Conservation (phyloP, 768 basidiomycete species). For the Termitomyces sp. region DNA sequence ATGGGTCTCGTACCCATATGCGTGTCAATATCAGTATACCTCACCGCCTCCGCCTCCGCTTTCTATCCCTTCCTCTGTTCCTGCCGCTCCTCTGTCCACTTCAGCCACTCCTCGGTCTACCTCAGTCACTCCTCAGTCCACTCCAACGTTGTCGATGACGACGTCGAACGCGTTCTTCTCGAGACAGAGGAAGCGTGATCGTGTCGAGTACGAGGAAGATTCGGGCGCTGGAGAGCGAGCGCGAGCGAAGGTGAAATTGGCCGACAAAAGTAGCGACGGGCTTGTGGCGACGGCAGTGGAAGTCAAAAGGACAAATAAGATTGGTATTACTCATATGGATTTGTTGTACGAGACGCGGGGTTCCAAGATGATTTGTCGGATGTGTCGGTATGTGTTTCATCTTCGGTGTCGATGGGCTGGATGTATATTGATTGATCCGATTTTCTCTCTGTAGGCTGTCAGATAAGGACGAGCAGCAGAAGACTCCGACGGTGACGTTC, state of each 20-base stretch:
- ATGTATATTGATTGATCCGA: neutral
- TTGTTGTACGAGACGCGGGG: constrained; percentile 26
- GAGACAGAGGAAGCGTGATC: constrained; percentile 1
- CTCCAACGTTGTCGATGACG: neutral
- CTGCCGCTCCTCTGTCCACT: neutral
- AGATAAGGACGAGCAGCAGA: constrained; percentile 1
- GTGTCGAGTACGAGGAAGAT: neutral
- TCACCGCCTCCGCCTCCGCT: neutral
- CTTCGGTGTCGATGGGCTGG: neutral
- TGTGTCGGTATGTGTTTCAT: constrained; percentile 26
- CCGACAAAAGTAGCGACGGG: neutral
- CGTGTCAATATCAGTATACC: neutral
- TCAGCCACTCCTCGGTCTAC: neutral
- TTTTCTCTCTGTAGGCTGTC: constrained; percentile 4
- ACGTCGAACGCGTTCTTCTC: neutral
- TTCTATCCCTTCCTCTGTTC: neutral
- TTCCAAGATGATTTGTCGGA: constrained; percentile 24
- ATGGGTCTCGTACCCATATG: constrained; percentile 1
- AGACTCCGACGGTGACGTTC: constrained; percentile 19
- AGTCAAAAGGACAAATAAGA: constrained; percentile 15
- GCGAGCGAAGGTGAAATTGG: neutral
- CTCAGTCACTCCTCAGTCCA: neutral
- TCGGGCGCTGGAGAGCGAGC: neutral
- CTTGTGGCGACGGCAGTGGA: neutral
- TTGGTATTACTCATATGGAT: constrained; percentile 31